Evolutionary conservation across 2,329 filamentous ascomycete species (phyloP), one percentile per base, ranked within the genome.

Genomic region (Fusarium succisae): DNA sequence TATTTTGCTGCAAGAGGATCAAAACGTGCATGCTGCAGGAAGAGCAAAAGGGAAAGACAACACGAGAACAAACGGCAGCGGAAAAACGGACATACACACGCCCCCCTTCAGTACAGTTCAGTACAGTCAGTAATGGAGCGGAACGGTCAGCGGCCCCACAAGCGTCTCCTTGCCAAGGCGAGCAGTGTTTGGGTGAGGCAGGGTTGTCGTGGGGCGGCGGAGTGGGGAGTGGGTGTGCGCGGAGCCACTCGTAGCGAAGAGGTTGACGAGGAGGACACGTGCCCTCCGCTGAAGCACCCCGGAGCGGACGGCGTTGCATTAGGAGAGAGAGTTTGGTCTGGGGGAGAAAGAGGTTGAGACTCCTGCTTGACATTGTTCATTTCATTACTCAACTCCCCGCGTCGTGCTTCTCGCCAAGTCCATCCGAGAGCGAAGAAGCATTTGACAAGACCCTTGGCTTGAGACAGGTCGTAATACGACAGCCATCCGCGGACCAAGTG

Each of bases 391-490:
- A 39, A 58, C 22, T 57, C 38, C 28, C 51, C 32, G 35, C 32
- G 30, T 28, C 44, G 35, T 43, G 6, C 43, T 54, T 39, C 35
- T 70, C 59, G 67, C 66, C 67, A 70, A 70, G 66, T 26, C 55
- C 5, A 18, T 50, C 48, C 24, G 44, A 44, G 53, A 50, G 59
- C 8, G 69, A 75, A 73, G 72, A 74, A 74, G 72, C 72, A 73
- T 74, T 74, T 70, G 60, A 73, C 72, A 74, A 75, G 72, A 41
- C 17, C 60, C 64, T 74, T 73, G 72, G 72, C 72, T 38, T 66
- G 56, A 65, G 48, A 59, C 56, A 56, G 51, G 30, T 44, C n/a
- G 43, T 26, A 44, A 61, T 28, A 64, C 41, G 28, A 28, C 39
- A 47, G 66, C 11, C 30, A 32, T 51, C 41, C 28, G 54, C 37